Conservation (phyloP, 192 early-diverging fungal species). For the Coemansia javaensis region DNA sequence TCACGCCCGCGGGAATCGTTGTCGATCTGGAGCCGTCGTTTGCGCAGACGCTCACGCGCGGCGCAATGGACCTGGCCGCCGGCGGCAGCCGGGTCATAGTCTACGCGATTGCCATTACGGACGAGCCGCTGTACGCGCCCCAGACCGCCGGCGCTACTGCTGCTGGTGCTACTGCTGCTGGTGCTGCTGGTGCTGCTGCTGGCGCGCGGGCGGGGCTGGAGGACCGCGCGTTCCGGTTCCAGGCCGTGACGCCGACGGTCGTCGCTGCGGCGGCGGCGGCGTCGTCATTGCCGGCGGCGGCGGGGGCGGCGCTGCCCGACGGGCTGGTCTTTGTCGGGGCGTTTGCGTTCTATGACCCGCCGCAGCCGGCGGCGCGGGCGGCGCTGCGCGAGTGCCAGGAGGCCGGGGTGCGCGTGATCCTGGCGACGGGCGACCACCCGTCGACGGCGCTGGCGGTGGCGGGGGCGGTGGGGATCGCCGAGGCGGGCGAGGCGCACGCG, state of each 20-base stretch:
- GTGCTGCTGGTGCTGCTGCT: no score
- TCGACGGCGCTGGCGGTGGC: conserved; percentile 40
- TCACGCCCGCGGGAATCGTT: conserved; percentile 10
- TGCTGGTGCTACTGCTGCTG: no score
- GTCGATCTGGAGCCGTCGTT: conserved; percentile 12
- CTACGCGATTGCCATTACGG: conserved; percentile 38
- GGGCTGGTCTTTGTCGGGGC: conserved; percentile 44
- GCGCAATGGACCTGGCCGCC: conserved; percentile 27
- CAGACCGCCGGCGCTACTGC: neutral
- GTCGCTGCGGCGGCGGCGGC: no score
- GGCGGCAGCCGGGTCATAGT: conserved; percentile 38
- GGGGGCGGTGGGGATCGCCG: conserved; percentile 30
- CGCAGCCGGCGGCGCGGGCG: conserved; percentile 33
- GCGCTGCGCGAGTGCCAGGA: conserved; percentile 37
- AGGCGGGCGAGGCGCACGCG: conserved; percentile 25
- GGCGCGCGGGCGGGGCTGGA: neutral
- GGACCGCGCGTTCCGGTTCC: neutral
- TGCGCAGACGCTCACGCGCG: conserved; percentile 20
- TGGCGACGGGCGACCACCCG: conserved; percentile 45
- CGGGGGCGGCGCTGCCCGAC: conserved; percentile 5
- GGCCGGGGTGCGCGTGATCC: conserved; percentile 42
- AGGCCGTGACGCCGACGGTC: no score
- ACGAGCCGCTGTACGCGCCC: conserved; percentile 17
- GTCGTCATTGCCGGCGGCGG: no score
- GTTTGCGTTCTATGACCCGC: conserved; percentile 45